These are phyloP conservation scores for Azolla pinnata DNA, from an alignment of 75 land plant species.

Conservation along the genomic window DNA sequence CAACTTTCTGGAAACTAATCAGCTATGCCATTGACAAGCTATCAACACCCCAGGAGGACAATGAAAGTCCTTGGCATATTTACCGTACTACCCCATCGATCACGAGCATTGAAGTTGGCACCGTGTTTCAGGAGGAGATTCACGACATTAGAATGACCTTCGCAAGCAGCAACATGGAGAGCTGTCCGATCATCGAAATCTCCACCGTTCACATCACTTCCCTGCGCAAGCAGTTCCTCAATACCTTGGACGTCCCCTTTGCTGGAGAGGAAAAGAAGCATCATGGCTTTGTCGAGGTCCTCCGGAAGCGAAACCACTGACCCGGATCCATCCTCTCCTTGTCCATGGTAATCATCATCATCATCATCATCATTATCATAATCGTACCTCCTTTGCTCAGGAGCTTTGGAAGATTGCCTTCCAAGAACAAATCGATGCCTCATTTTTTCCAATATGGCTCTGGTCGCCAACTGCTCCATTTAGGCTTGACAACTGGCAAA, in stretches of 20 bases:
- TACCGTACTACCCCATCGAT: conserved; percentile 98
- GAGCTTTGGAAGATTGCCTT: conserved; percentile 82
- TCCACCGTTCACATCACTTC: conserved; percentile 46
- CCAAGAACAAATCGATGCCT: too few species aligned
- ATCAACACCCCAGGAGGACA: not conserved
- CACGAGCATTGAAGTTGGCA: conserved; percentile 62
- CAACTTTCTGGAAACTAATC: not conserved
- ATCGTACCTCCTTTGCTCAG: too few species aligned
- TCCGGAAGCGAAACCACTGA: too few species aligned
- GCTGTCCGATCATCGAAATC: conserved; percentile 81
- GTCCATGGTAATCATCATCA: too few species aligned
- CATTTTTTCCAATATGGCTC: too few species aligned
- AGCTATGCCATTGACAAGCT: not conserved
- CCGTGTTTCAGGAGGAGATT: conserved; percentile 42
- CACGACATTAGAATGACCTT: conserved; percentile 53
- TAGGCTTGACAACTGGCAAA: too few species aligned
- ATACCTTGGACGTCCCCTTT: conserved; percentile 66
- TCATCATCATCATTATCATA: conserved; percentile 6
- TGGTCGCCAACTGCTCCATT: too few species aligned
- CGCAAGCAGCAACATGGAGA: conserved; percentile 87
- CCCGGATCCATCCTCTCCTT: too few species aligned
- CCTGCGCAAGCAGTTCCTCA: conserved; percentile 39
- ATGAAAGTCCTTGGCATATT: not conserved
- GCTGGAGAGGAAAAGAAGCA: conserved; percentile 60
- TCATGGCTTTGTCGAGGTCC: too few species aligned